A percentile compares a stretch with the other conserved stretches of the same genome.
phyloP scores from a whole-genome alignment of 352 stramenopile genomes.

The Pythium aristosporum region DNA sequence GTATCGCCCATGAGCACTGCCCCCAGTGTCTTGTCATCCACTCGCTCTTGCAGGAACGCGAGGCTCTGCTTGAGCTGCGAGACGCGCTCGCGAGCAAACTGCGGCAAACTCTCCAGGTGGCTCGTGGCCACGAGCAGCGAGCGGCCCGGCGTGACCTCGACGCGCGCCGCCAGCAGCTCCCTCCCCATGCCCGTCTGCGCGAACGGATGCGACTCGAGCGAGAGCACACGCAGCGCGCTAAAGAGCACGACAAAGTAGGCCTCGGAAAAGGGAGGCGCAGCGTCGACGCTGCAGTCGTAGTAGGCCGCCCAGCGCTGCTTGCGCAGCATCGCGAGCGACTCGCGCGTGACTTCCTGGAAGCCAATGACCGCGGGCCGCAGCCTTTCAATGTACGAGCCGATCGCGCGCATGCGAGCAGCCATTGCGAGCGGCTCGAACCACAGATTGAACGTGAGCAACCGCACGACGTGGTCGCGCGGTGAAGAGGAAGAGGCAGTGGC shows the following conservation, averaged over 20 bases:
- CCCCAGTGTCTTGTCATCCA: conserved; percentile 43
- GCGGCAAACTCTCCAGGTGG: conserved; percentile 70
- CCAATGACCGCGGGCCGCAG: conserved; percentile 63
- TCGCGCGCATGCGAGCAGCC: conserved; percentile 57
- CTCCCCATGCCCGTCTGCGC: conserved; percentile 70
- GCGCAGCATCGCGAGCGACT: conserved; percentile 56
- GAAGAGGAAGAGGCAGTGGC: not conserved
- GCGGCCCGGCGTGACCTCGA: conserved; percentile 46
- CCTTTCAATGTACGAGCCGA: conserved; percentile 49
- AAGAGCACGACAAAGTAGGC: conserved; percentile 82
- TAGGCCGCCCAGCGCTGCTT: conserved; percentile 59
- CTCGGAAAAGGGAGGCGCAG: conserved; percentile 59
- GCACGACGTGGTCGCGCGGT: conserved; percentile 32
- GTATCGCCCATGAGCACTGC: conserved; percentile 79
- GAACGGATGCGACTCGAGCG: conserved; percentile 64
- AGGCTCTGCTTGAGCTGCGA: conserved; percentile 60
- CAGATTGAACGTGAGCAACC: conserved; percentile 73
- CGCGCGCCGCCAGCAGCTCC: conserved; percentile 58
- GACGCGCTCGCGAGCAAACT: conserved; percentile 46
- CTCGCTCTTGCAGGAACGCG: conserved; percentile 41
- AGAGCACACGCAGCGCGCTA: conserved; percentile 62
- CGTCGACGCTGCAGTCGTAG: conserved; percentile 81
- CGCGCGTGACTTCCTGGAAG: conserved; percentile 77
- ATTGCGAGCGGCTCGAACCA: conserved; percentile 71
- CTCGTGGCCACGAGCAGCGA: conserved; percentile 60